phyloP scores from a whole-genome alignment of 1,139 yeast species.

The Protomyces inouyei region DNA sequence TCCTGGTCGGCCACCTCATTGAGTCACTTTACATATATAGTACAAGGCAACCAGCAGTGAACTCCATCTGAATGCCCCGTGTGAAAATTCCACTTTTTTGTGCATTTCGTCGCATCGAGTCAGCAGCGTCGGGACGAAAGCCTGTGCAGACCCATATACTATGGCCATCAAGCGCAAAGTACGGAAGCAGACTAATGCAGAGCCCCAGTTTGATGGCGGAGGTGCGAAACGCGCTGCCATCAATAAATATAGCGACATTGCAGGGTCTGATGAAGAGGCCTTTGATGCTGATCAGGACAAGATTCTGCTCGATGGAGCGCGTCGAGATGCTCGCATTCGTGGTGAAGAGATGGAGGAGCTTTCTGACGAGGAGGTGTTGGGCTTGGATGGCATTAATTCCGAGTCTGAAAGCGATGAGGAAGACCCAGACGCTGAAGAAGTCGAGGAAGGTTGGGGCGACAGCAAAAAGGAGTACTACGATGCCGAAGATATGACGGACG shows the following conservation, averaged over 20 bases:
- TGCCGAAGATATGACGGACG: constrained; percentile 70
- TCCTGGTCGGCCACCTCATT: no score
- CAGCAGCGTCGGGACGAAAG: no score
- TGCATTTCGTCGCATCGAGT: no score
- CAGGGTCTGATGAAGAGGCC: constrained; percentile 31
- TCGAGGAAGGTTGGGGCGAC: constrained; percentile 69
- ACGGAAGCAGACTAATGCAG: constrained; percentile 7
- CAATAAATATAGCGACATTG: constrained; percentile 27
- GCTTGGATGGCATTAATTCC: constrained; percentile 22
- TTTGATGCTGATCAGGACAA: constrained; percentile 34
- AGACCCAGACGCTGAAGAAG: constrained; percentile 31
- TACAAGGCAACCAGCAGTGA: no score
- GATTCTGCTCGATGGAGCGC: constrained; percentile 30
- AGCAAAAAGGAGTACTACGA: constrained; percentile 71
- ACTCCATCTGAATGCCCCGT: no score
- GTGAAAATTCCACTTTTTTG: no score
- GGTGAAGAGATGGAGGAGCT: constrained; percentile 27
- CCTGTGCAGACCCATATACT: no score
- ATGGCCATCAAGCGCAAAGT: constrained; percentile 16
- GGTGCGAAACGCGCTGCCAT: constrained; percentile 8
- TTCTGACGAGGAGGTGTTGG: constrained; percentile 35
- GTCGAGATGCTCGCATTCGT: constrained; percentile 4
- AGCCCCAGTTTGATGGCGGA: constrained; percentile 18
- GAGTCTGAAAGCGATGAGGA: constrained; percentile 28
- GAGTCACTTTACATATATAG: no score